These are phyloP conservation scores for Hymenoscyphus albidus DNA, from an alignment of 2,329 filamentous ascomycete species.

Conservation along the genomic window DNA sequence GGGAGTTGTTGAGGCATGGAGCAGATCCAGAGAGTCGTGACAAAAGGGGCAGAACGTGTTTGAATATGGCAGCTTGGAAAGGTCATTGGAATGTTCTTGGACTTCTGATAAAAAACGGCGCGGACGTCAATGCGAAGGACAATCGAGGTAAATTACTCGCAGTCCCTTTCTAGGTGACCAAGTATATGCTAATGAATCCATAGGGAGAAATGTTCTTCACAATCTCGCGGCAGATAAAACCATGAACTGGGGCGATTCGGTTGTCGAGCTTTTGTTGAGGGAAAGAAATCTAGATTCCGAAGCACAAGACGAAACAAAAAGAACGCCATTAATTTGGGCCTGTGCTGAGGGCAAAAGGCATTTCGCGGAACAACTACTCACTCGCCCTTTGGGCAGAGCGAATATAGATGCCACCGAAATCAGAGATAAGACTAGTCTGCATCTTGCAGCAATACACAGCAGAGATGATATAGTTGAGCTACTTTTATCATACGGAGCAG, in stretches of 20 bases:
- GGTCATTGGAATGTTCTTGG: slow-evolving; percentile 28
- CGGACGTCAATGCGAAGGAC: slow-evolving; percentile 25
- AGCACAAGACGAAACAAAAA: slow-evolving; percentile 21
- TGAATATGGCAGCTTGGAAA: slow-evolving; percentile 31
- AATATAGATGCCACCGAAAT: slow-evolving; percentile 24
- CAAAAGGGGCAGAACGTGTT: slow-evolving; percentile 26
- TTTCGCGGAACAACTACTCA: slow-evolving; percentile 25
- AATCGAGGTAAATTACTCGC: neutral
- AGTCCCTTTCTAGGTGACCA: neutral
- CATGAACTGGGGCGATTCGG: slow-evolving; percentile 27
- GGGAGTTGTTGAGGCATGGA: slow-evolving; percentile 25
- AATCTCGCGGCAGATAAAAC: slow-evolving; percentile 29
- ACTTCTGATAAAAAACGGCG: slow-evolving; percentile 24
- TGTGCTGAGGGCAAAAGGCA: slow-evolving; percentile 27
- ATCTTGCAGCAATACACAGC: slow-evolving; percentile 23
- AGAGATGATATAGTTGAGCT: slow-evolving; percentile 27
- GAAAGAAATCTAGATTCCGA: slow-evolving; percentile 23
- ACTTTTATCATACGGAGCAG: slow-evolving; percentile 22
- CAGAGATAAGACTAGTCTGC: slow-evolving; percentile 27
- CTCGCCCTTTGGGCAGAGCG: slow-evolving; percentile 18
- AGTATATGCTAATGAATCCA: neutral
- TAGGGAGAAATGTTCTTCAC: slow-evolving; percentile 27
- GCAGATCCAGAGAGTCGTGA: slow-evolving; percentile 27
- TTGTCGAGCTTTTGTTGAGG: slow-evolving; percentile 25
- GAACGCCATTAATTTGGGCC: slow-evolving; percentile 29